Percentiles rank a stretch among this genome's conserved stretches.
Conservation (phyloP, 1,284 basidiomycete genomes). For the Tilletiaria anomala region DNA sequence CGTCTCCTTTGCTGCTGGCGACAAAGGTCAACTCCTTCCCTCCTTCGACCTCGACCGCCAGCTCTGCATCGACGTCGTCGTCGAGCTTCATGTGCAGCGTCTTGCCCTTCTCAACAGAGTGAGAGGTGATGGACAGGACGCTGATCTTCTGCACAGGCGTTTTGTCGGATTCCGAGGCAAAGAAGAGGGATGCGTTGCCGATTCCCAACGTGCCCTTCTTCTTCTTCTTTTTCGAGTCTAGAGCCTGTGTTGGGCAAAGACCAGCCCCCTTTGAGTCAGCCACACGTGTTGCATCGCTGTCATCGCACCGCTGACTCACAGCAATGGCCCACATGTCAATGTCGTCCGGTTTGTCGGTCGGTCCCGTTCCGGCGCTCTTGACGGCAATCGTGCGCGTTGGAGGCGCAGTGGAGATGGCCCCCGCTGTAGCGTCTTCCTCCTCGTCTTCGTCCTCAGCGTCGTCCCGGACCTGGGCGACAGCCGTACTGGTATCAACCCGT, state of each 20-base stretch:
- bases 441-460: slow-evolving; percentile 11
- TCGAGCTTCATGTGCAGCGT: slow-evolving; percentile 24
- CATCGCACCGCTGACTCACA: slow-evolving; percentile 4
- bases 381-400: slow-evolving; percentile 1
- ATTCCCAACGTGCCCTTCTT: slow-evolving; percentile 37
- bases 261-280: neutral
- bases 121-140: slow-evolving; percentile 18
- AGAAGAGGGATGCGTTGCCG: slow-evolving; percentile 36
- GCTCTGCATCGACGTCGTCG: slow-evolving; percentile 11
- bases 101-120: slow-evolving; percentile 33
- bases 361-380: slow-evolving; percentile 9
- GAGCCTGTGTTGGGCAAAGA: slow-evolving; percentile 5
- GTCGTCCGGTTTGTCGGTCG: slow-evolving; percentile 24
- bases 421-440: slow-evolving; percentile 10
- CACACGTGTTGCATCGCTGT: neutral
- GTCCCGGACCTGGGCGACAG: slow-evolving; percentile 9
- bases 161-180: slow-evolving; percentile 37
- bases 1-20: slow-evolving; percentile 28
- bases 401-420: slow-evolving; percentile 10
- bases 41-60: slow-evolving; percentile 15
- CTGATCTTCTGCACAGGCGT: slow-evolving; percentile 32
- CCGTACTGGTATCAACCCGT: slow-evolving; percentile 11
- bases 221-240: slow-evolving; percentile 35
- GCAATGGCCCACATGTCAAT: slow-evolving; percentile 39
- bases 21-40: slow-evolving; percentile 20